Evolutionary conservation across 345 rosid species (phyloP), one percentile per base, ranked within the genome.

Genomic region (Eucalyptus dawsonii): DNA sequence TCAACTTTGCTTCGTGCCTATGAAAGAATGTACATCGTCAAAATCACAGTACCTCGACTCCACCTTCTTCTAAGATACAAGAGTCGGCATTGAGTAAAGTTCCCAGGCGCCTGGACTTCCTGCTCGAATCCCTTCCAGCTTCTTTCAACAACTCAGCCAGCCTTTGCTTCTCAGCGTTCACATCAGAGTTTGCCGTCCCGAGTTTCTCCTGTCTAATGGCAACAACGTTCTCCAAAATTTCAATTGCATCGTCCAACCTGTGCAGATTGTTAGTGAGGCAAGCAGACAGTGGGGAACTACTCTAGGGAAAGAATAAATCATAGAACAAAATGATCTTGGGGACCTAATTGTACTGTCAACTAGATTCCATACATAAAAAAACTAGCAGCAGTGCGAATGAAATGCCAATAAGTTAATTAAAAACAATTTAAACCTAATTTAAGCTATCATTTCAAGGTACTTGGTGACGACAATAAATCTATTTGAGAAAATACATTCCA

Each of bases 241-340:
- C 92, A 25, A 92, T 91, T 45, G 94, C 94, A 87, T 93, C 93
- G 27, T 90, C 92, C 47, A 92, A 88, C 92, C 94, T 93, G 91
- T 51, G 62, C 62, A 50, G 62, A 51, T 50, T 45, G 88, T 34
- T 50, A n/a, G 62, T 31, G 88, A 53, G 62, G 67, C 42, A 53
- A 86, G 88, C 42, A 31, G 24, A 13, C 44, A 50, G 62, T 19
- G 56, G 56, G 40, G 87, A 86, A 50, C 11, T 2, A n/a, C 87
- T 50, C 25, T 21, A 11, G 4, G n/a, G 85, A 76, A 76, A 76
- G 85, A 40, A 76, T 40, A 37, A 40, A 40, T 76, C 29, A 76
- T 37, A 76, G 47, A 40, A 40, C 15, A 40, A 40, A 37, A 76
- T 76, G 85, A 16, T 76, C 85, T 40, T 22, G 85, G 29, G 27